Conservation (phyloP, 805 yeast species). For the Myxozyma kluyveri region DNA sequence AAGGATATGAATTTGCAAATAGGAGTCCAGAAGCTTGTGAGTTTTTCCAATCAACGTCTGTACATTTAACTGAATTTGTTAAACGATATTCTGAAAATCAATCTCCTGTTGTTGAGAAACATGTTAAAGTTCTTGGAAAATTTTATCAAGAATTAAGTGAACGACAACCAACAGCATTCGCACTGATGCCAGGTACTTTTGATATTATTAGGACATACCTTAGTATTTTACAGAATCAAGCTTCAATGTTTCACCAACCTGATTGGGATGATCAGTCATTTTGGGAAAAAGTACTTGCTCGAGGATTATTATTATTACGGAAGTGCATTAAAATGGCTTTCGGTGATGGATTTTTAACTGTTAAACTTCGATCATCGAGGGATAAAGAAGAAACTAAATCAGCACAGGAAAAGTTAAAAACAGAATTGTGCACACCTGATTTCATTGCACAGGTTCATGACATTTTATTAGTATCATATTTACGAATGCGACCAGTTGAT, state of each 20-base stretch:
- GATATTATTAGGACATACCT: slow-evolving; percentile 62
- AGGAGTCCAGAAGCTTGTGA: slow-evolving; percentile 56
- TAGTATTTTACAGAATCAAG: slow-evolving; percentile 60
- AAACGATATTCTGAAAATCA: slow-evolving; percentile 47
- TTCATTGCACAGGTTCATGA: slow-evolving; percentile 60
- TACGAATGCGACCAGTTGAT: slow-evolving; percentile 71
- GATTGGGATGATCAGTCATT: slow-evolving; percentile 57
- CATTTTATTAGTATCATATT: slow-evolving; percentile 67
- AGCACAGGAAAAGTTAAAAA: slow-evolving; percentile 54
- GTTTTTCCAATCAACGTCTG: slow-evolving; percentile 55
- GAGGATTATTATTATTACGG: slow-evolving; percentile 58
- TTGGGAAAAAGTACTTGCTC: slow-evolving; percentile 72
- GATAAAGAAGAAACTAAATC: slow-evolving; percentile 62
- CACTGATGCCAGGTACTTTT: slow-evolving; percentile 61
- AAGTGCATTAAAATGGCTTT: slow-evolving; percentile 58
- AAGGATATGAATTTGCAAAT: slow-evolving; percentile 68
- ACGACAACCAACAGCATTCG: slow-evolving; percentile 65
- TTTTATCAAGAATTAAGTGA: slow-evolving; percentile 60
- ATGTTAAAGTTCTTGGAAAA: slow-evolving; percentile 72
- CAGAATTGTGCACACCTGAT: slow-evolving; percentile 57
- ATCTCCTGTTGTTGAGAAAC: slow-evolving; percentile 56
- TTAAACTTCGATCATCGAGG: slow-evolving; percentile 52
- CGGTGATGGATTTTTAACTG: slow-evolving; percentile 63
- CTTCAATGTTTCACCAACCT: slow-evolving; percentile 45
- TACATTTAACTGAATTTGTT: slow-evolving; percentile 60